Evolutionary conservation across 768 basidiomycete species (phyloP).

Genomic region (Leucogyrophana mollusca): DNA sequence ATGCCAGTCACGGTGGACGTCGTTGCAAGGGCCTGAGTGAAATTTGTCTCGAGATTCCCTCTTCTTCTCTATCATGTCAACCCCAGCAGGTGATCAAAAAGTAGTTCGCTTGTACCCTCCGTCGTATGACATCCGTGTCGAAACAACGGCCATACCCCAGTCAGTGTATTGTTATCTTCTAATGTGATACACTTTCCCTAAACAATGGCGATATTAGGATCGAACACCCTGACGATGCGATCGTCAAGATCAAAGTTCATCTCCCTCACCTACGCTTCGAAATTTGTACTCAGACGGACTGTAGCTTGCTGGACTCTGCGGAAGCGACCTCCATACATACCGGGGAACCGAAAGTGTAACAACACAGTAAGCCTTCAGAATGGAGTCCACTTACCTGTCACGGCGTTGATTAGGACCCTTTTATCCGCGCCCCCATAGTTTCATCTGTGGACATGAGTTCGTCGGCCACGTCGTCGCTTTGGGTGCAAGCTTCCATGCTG

Average conservation of each 20-base stretch:
- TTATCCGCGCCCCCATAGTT: conserved; percentile 34
- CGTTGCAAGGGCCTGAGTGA: too few species aligned
- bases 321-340: conserved; percentile 76
- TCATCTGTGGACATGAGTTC: conserved; percentile 75
- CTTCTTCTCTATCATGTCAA: too few species aligned
- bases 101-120: conserved; percentile 69
- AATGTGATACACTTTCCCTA: neutral
- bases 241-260: conserved; percentile 68
- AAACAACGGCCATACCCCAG: conserved; percentile 54
- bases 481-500: conserved; percentile 53
- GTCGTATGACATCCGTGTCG: conserved; percentile 69
- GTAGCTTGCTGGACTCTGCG: conserved; percentile 67
- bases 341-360: conserved; percentile 57
- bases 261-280: neutral
- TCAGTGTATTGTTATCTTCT: conserved; percentile 29
- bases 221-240: conserved; percentile 72
- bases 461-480: conserved; percentile 70
- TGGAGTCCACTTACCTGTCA: too few species aligned
- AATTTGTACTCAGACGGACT: neutral
- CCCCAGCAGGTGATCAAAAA: conserved; percentile 20
- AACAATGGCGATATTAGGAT: conserved; percentile 41
- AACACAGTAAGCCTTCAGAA: conserved; percentile 51
- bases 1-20: too few species aligned
- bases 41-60: too few species aligned
- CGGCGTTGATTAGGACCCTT: too few species aligned